Conservation (phyloP, 1,284 basidiomycete genomes). For the Apiotrichum porosum region DNA sequence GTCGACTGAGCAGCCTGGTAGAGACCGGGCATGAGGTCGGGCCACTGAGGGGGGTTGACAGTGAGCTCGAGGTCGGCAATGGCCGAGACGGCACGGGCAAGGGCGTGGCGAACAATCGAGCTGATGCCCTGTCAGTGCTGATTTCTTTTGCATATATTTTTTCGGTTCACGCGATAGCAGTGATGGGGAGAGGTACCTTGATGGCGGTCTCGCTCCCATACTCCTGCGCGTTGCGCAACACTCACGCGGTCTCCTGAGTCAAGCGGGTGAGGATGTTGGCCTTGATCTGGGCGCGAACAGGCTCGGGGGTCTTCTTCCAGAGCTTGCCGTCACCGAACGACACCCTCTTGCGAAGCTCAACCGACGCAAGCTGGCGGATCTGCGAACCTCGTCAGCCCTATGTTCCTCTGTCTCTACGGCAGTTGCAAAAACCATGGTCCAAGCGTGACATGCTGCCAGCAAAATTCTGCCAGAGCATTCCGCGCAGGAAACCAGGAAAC, state of each 20-base stretch:
- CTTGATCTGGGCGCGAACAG: constrained; percentile 81
- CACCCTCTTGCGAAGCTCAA: constrained; percentile 93
- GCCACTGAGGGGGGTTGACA: constrained; percentile 65
- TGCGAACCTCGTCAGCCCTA: too few relatives aligned
- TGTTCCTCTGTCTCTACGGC: too few relatives aligned
- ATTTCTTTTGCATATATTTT: too few relatives aligned
- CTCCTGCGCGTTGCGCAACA: constrained; percentile 12
- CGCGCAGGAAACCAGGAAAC: too few relatives aligned
- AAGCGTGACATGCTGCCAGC: too few relatives aligned
- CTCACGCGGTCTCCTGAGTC: constrained; percentile 71
- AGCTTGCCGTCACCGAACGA: constrained; percentile 71
- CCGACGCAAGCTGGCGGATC: constrained; percentile 97
- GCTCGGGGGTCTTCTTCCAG: constrained; percentile 71
- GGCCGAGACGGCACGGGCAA: constrained; percentile 86
- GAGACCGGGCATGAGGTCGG: constrained; percentile 82
- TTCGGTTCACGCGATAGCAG: too few relatives aligned
- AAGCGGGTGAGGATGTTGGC: constrained; percentile 73
- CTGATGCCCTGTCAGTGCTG: constrained; percentile 51
- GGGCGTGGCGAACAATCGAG: constrained; percentile 79
- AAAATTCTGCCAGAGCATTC: too few relatives aligned
- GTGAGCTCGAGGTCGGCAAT: constrained; percentile 89
- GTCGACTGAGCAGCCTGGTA: constrained; percentile 70
- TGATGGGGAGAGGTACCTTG: too few relatives aligned
- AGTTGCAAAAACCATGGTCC: too few relatives aligned
- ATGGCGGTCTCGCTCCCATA: too few relatives aligned